Base-by-base conservation (phyloP, 73 alveolate species). In the Breviolum minutum region DNA sequence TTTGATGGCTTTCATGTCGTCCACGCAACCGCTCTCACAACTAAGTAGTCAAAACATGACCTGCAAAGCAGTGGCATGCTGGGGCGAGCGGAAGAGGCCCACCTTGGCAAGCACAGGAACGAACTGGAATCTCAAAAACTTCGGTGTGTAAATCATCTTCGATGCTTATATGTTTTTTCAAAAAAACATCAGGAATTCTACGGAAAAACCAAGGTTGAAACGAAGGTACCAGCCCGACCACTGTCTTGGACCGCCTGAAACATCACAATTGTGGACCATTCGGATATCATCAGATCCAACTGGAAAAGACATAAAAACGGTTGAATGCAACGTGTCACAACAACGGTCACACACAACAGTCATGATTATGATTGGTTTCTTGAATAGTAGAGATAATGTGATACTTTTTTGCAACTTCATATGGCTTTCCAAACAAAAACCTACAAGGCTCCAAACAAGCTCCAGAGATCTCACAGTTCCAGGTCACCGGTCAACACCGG, bases 211-310 rank as follows among this genome's bases (percentile, higher is more conserved):
- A 13, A 61, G 87, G 63, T 22, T 16, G 63, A 26, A 29, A 62
- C 98, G 70, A 92, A 92, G n/a, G 98, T 92, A 22, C 98, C 98
- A 6, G 87, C 74, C 24, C 98, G 98, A 26, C 98, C 98, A 20
- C 69, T 92, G 32, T 92, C 98, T 54, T 63, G 81, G 13, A 92
- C 98, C 17, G 64, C 98, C 54, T 40, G 54, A 40, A 40, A 40
- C 54, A 40, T 40, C 54, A 40, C 54, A 40, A 40, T 40, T 40
- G 54, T 40, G 3, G 5, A 40, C 54, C 54, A 40, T 40, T 40
- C 79, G 16, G 61, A n/a, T n/a, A n/a, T n/a, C 40, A 30, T 11
- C 30, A 85, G 63, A 16, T n/a, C 24, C n/a, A 17, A 22, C 77
- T 68, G 77, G 24, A 68, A 68, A 68, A 68, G 4, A 68, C 24